Evolutionary conservation across 257 asterid species (phyloP).

Genomic region (Lithospermum erythrorhizon): DNA sequence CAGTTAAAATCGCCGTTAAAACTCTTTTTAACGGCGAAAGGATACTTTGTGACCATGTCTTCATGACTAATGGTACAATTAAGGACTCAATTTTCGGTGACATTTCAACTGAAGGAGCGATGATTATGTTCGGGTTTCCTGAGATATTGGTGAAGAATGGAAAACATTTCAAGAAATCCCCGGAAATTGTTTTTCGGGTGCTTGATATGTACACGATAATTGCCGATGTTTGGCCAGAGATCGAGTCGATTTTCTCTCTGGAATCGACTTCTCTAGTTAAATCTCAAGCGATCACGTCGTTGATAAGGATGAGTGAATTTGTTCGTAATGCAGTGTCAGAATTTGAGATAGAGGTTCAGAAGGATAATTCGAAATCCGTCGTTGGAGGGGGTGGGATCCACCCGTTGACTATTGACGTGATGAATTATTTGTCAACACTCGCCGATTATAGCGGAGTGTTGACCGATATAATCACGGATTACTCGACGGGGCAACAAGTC

Average conservation of each 20-base stretch:
- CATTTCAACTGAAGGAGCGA: conserved; percentile 52
- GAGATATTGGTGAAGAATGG: conserved; percentile 39
- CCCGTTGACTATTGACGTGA: conserved; percentile 37
- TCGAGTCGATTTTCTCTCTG: conserved; percentile 54
- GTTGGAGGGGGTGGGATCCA: conserved; percentile 64
- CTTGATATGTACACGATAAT: conserved; percentile 74
- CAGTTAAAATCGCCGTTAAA: conserved; percentile 34
- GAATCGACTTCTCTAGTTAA: conserved; percentile 33
- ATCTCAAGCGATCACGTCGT: conserved; percentile 48
- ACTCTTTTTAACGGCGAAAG: conserved; percentile 47
- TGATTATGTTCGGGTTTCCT: conserved; percentile 53
- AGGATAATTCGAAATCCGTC: conserved; percentile 44
- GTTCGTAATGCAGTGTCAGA: conserved; percentile 33
- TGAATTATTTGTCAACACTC: conserved; percentile 49
- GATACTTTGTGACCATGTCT: conserved; percentile 57
- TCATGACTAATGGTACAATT: conserved; percentile 43
- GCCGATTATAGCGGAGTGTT: conserved; percentile 60
- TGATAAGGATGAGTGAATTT: conserved; percentile 36
- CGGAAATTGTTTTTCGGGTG: conserved; percentile 50
- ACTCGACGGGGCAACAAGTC: conserved; percentile 23
- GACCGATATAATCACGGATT: conserved; percentile 35
- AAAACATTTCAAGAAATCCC: conserved; percentile 20
- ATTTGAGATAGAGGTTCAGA: conserved; percentile 45
- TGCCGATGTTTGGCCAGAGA: conserved; percentile 56
- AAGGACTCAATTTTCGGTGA: conserved; percentile 57